phyloP scores from a whole-genome alignment of 163 green algal species.

The Coccomyxa subellipsoidea region DNA sequence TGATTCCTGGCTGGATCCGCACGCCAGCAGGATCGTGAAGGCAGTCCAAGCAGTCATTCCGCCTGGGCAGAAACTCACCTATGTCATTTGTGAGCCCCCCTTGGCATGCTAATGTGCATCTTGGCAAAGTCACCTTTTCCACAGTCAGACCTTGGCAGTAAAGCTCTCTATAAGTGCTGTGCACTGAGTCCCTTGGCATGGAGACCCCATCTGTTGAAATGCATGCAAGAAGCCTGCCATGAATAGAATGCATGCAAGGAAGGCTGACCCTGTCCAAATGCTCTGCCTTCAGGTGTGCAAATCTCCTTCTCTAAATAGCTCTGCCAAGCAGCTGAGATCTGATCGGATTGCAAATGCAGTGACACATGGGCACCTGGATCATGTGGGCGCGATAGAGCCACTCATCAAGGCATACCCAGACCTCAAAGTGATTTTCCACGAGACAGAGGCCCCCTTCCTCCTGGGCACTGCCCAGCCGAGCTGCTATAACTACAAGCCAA shows the following conservation, averaged over 20 bases:
- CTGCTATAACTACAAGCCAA: background rate
- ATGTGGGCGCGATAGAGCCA: slow-evolving; percentile 1
- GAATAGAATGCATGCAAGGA: no score
- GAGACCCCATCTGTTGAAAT: no score
- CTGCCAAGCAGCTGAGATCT: no score
- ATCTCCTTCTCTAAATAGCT: no score
- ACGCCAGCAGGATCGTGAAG: background rate
- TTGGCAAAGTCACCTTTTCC: no score
- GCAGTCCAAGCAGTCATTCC: background rate
- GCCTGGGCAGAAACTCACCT: background rate
- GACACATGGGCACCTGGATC: background rate
- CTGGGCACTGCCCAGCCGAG: background rate
- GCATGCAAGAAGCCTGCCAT: no score
- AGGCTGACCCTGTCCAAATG: no score
- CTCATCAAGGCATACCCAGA: background rate
- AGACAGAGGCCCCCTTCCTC: background rate
- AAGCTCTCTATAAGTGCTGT: no score
- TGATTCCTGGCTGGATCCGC: background rate
- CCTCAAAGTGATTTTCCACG: background rate
- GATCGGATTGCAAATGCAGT: background rate
- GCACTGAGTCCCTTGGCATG: no score
- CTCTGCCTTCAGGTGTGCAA: no score
- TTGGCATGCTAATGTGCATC: no score
- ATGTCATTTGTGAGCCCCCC: background rate
- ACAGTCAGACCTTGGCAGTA: no score